phyloP scores from a whole-genome alignment of 2,329 filamentous ascomycete genomes.

The Nigrograna mackinnonii region DNA sequence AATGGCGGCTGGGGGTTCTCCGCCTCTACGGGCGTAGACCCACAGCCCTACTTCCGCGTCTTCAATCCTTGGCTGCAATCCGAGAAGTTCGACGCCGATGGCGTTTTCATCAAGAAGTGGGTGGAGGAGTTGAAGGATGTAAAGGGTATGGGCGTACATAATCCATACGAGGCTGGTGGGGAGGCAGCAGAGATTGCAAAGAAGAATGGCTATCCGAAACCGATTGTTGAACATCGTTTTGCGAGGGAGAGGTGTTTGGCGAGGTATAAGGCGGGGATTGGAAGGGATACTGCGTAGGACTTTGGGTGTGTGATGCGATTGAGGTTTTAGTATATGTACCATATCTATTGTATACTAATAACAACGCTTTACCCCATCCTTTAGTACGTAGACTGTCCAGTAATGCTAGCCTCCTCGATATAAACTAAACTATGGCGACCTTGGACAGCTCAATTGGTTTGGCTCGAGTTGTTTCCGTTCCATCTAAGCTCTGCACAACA shows the following conservation, averaged over 20 bases:
- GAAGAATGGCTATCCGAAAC: conserved; percentile 72
- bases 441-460: too few relatives aligned
- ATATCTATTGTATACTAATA: too few relatives aligned
- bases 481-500: too few relatives aligned
- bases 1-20: conserved; percentile 70
- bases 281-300: conserved; percentile 50
- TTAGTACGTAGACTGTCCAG: too few relatives aligned
- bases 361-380: too few relatives aligned
- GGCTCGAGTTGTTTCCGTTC: too few relatives aligned
- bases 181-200: conserved; percentile 58
- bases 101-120: conserved; percentile 82
- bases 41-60: conserved; percentile 87
- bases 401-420: too few relatives aligned
- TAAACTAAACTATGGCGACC: too few relatives aligned
- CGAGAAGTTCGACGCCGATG: conserved; percentile 80
- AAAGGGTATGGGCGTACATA: conserved; percentile 73
- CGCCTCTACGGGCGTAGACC: conserved; percentile 75
- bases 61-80: conserved; percentile 87
- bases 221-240: conserved; percentile 74
- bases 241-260: conserved; percentile 68
- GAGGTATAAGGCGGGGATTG: conserved; percentile 70
- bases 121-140: conserved; percentile 72
- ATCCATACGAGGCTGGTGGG: conserved; percentile 71
- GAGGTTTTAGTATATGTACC: too few relatives aligned
- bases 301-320: too few relatives aligned